A percentile compares a stretch with the other conserved stretches of the same genome.
Conservation (phyloP, 768 basidiomycete genomes). For the Rhodosporidiobolus sp. region DNA sequence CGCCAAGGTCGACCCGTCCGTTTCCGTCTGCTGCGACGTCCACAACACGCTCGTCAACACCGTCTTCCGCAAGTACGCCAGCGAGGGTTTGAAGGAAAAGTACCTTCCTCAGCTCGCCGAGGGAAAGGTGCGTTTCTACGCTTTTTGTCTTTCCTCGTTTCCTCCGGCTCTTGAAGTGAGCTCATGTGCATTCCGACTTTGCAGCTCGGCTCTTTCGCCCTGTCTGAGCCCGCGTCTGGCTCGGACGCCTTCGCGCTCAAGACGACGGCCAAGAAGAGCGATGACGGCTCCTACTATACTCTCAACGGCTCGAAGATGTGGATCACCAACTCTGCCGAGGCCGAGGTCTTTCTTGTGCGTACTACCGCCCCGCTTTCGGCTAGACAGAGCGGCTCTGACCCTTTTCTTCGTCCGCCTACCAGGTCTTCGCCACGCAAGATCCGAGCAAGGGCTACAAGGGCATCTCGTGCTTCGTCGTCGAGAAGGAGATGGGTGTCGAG, state of each 20-base stretch:
- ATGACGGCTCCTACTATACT: constrained; percentile 72
- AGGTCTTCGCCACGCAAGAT: constrained; percentile 94
- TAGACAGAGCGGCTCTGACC: neutral
- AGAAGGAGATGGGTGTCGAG: constrained; percentile 92
- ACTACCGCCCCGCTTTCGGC: neutral
- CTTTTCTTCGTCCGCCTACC: constrained; percentile 66
- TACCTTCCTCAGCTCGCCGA: constrained; percentile 81
- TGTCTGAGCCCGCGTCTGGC: constrained; percentile 88
- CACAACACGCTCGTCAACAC: constrained; percentile 99
- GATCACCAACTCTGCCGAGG: constrained; percentile 46
- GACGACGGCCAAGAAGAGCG: constrained; percentile 76
- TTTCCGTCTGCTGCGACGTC: constrained; percentile 94
- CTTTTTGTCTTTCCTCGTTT: neutral
- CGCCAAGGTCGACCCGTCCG: constrained; percentile 90
- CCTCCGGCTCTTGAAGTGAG: neutral
- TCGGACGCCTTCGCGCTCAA: constrained; percentile 97
- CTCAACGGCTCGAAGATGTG: constrained; percentile 92
- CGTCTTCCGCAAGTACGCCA: constrained; percentile 80
- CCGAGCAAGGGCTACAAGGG: constrained; percentile 96
- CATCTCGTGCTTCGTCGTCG: constrained; percentile 94
- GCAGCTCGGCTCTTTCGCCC: constrained; percentile 90
- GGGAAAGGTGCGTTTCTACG: constrained; percentile 62
- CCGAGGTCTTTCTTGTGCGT: constrained; percentile 46
- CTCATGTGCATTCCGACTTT: neutral
- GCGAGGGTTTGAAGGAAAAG: constrained; percentile 75